Conservation (phyloP, 2,329 filamentous ascomycete genomes). For the Xylariaceae sp. region DNA sequence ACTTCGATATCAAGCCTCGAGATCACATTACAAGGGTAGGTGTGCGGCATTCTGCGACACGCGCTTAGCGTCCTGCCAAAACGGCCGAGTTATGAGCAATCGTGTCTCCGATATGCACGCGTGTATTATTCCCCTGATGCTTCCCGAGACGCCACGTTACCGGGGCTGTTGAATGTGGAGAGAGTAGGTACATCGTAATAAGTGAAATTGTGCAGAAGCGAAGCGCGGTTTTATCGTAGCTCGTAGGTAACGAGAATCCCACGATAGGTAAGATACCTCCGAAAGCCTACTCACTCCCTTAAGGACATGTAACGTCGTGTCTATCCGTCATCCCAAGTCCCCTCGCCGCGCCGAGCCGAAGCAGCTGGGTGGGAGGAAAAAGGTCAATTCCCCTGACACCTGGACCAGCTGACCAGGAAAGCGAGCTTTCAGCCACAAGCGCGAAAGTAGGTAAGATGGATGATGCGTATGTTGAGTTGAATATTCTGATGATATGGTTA, state of each 20-base stretch:
- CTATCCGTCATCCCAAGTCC: slow-evolving; percentile 1
- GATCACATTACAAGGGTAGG: background rate
- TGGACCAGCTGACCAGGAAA: background rate
- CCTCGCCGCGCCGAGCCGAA: slow-evolving; percentile 1
- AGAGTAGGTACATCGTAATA: no score
- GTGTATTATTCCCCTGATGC: background rate
- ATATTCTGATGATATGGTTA: slow-evolving; percentile 8
- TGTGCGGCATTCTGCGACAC: background rate
- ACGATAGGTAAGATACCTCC: background rate
- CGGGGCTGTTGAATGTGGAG: slow-evolving; percentile 2
- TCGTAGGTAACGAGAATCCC: slow-evolving; percentile 3
- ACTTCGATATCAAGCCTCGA: background rate
- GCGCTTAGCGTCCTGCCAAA: slow-evolving; percentile 6
- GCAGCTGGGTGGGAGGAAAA: background rate
- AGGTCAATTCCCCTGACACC: background rate
- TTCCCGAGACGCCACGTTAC: slow-evolving; percentile 12
- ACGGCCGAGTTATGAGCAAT: background rate
- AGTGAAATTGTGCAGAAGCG: no score
- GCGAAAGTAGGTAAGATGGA: slow-evolving; percentile 2
- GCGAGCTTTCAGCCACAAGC: background rate
- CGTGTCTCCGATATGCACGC: background rate
- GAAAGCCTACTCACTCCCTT: background rate
- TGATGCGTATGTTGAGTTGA: slow-evolving; percentile 1
- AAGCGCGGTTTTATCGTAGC: no score
- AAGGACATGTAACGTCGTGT: slow-evolving; percentile 24